phyloP scores from a whole-genome alignment of 1,284 basidiomycete species.

The Microbotryum violaceum region DNA sequence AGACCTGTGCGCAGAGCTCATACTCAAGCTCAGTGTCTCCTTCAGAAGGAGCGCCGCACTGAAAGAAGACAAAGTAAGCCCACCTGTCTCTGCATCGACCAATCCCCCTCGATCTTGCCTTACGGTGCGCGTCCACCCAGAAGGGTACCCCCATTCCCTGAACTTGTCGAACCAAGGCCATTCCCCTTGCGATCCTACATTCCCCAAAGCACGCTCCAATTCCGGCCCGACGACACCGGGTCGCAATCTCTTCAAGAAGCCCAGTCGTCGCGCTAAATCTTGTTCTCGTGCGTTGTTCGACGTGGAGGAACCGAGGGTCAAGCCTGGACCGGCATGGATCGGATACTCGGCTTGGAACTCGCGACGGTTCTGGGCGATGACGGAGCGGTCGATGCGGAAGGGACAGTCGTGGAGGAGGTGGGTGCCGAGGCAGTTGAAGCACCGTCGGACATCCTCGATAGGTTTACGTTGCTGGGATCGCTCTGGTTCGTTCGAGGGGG shows the following conservation, averaged over 20 bases:
- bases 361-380: slow-evolving; percentile 8
- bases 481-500: background rate
- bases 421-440: slow-evolving; percentile 21
- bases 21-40: slow-evolving; percentile 5
- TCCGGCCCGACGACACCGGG: slow-evolving; percentile 13
- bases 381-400: slow-evolving; percentile 4
- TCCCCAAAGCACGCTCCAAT: slow-evolving; percentile 8
- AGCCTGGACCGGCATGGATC: background rate
- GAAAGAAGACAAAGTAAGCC: background rate
- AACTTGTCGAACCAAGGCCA: slow-evolving; percentile 15
- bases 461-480: background rate
- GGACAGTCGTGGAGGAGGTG: slow-evolving; percentile 17
- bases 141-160: slow-evolving; percentile 14
- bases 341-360: background rate
- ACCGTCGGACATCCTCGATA: slow-evolving; percentile 1
- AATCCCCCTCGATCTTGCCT: background rate
- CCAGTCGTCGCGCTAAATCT: background rate
- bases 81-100: slow-evolving; percentile 7
- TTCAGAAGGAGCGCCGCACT: too few relatives aligned
- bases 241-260: slow-evolving; percentile 1
- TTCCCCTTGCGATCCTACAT: background rate
- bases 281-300: slow-evolving; percentile 1
- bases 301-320: background rate
- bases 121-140: slow-evolving; percentile 10
- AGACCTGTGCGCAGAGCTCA: background rate